These are phyloP conservation scores for Sanghuangporus baumii DNA, from an alignment of 1,284 basidiomycete species.

Conservation along the genomic window DNA sequence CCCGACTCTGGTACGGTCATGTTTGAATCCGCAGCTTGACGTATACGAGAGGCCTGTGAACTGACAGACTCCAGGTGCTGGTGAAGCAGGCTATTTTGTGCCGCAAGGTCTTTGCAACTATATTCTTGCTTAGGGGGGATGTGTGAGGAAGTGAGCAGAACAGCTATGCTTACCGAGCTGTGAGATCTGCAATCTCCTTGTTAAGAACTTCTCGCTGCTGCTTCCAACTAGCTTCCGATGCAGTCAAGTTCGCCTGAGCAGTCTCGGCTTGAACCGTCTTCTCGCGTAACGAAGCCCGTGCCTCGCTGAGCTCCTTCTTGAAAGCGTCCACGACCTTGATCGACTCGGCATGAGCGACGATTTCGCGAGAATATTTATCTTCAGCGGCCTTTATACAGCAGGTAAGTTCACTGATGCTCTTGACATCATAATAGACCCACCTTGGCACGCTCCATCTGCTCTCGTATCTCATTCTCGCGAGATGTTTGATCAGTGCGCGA, in stretches of 20 bases:
- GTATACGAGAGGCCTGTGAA: conserved; percentile 73
- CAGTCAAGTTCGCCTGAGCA: conserved; percentile 61
- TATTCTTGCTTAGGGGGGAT: not conserved
- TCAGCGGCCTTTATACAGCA: conserved; percentile 56
- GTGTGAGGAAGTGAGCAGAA: not conserved
- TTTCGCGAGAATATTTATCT: conserved; percentile 73
- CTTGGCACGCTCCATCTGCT: conserved; percentile 67
- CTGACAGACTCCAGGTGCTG: conserved; percentile 84
- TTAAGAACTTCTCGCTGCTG: conserved; percentile 72
- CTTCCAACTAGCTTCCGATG: conserved; percentile 76
- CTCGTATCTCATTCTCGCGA: conserved; percentile 58
- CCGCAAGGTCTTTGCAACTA: conserved; percentile 61
- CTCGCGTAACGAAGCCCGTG: conserved; percentile 51
- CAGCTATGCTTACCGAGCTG: conserved; percentile 46
- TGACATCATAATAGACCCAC: conserved; percentile 30
- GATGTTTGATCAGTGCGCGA: conserved; percentile 57
- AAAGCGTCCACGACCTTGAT: conserved; percentile 67
- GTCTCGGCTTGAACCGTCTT: conserved; percentile 60
- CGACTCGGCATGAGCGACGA: conserved; percentile 79
- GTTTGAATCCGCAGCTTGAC: conserved; percentile 52
- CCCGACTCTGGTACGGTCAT: conserved; percentile 37
- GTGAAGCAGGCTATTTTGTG: conserved; percentile 78
- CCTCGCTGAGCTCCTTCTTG: conserved; percentile 53
- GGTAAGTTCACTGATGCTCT: not conserved
- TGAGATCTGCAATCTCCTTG: conserved; percentile 71